Evolutionary conservation across 495 filamentous ascomycete genomes (phyloP).

Genomic region (Podospora comata): DNA sequence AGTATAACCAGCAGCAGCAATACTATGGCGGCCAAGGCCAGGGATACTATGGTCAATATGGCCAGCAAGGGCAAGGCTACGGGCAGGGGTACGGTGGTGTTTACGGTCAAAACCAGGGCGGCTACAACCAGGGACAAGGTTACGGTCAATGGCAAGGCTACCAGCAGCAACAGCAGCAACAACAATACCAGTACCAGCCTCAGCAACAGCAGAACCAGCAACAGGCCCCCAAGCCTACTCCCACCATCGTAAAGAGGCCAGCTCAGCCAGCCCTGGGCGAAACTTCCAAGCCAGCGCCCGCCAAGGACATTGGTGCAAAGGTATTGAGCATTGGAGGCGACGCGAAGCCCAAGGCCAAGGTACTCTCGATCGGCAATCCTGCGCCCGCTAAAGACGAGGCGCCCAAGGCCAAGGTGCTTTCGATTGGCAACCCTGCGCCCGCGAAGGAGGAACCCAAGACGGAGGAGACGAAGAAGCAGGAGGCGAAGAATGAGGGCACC

Average conservation of each 20-base stretch:
- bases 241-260: slow-evolving; percentile 67
- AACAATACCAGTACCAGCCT: slow-evolving; percentile 55
- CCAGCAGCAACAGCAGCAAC: slow-evolving; percentile 44
- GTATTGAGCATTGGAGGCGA: slow-evolving; percentile 51
- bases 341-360: slow-evolving; percentile 60
- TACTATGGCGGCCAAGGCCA: slow-evolving; percentile 42
- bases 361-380: slow-evolving; percentile 58
- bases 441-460: slow-evolving; percentile 33
- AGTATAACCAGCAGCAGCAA: slow-evolving; percentile 47
- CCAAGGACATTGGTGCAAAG: slow-evolving; percentile 46
- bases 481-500: slow-evolving; percentile 39
- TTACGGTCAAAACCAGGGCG: slow-evolving; percentile 42
- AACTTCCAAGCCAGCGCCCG: slow-evolving; percentile 46
- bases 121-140: slow-evolving; percentile 59
- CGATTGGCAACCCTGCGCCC: slow-evolving; percentile 55
- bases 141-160: slow-evolving; percentile 50
- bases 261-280: slow-evolving; percentile 40
- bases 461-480: slow-evolving; percentile 41
- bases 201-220: slow-evolving; percentile 44
- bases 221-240: slow-evolving; percentile 50
- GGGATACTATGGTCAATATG: slow-evolving; percentile 58
- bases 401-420: slow-evolving; percentile 57
- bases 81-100: slow-evolving; percentile 50
- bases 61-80: slow-evolving; percentile 48
- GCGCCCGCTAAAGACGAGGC: slow-evolving; percentile 32